These are phyloP conservation scores for Neotropicomus parvogracilis DNA, from an alignment of 1,284 basidiomycete species.

Conservation along the genomic window DNA sequence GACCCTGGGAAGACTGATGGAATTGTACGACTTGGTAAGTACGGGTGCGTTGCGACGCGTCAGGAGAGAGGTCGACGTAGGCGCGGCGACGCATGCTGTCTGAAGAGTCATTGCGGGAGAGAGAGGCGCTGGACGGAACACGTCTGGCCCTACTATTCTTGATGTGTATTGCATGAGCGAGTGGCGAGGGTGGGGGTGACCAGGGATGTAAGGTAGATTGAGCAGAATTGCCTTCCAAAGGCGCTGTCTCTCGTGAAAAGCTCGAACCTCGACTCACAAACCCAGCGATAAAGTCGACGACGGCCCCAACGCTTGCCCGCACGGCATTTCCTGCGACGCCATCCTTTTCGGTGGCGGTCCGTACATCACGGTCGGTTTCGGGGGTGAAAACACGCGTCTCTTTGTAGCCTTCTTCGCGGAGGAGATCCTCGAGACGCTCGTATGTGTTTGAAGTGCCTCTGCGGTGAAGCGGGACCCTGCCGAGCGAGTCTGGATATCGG, in stretches of 20 bases:
- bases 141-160: conserved; percentile 16
- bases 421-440: conserved; percentile 76
- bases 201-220: conserved; percentile 16
- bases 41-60: conserved; percentile 8
- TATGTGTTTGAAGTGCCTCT: conserved; percentile 75
- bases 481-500: conserved; percentile 55
- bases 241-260: conserved; percentile 15
- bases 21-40: conserved; percentile 11
- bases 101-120: conserved; percentile 21
- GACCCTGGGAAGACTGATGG: conserved; percentile 28
- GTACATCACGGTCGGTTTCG: conserved; percentile 56
- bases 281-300: conserved; percentile 59
- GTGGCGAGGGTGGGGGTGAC: conserved; percentile 36
- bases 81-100: conserved; percentile 18
- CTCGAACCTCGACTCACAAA: conserved; percentile 41
- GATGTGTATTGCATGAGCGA: conserved; percentile 22
- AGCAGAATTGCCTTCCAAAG: conserved; percentile 6
- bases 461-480: conserved; percentile 66
- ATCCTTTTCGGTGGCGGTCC: conserved; percentile 31
- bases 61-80: conserved; percentile 14
- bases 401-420: conserved; percentile 84
- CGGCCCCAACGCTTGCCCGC: conserved; percentile 47
- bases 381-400: conserved; percentile 86
- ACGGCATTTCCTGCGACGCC: conserved; percentile 22
- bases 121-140: conserved; percentile 21